Percentiles rank a stretch among this genome's conserved stretches.
Conservation (phyloP, 129 eudicot genomes). For the Oenanthe sinensis region DNA sequence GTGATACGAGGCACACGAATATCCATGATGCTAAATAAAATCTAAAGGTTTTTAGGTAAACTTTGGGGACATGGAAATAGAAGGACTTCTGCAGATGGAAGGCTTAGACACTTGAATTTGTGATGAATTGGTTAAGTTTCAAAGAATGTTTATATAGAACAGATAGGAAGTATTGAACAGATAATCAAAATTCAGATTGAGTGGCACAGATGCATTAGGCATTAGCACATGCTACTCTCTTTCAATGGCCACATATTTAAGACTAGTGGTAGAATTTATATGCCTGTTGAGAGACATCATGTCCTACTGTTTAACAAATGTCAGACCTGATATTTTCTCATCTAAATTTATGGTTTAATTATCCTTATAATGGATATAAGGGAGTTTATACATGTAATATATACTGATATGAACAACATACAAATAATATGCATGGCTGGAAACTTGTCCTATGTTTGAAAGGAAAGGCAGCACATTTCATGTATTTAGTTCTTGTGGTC, state of each 20-base stretch:
- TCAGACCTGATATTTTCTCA: neutral
- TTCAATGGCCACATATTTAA: neutral
- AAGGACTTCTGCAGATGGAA: neutral
- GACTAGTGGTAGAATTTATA: neutral
- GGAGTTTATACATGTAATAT: neutral
- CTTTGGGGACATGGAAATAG: neutral
- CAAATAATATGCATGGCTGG: neutral
- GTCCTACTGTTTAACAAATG: neutral
- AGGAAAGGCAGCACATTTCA: neutral
- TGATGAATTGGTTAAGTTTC: neutral
- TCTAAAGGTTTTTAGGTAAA: neutral
- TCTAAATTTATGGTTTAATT: too few species aligned
- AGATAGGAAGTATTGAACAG: neutral
- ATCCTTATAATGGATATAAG: neutral
- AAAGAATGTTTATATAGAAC: neutral
- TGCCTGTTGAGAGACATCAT: neutral
- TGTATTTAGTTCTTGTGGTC: neutral
- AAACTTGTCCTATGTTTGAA: neutral
- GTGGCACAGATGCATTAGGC: neutral
- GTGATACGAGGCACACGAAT: conserved; percentile 1
- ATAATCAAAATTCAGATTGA: neutral
- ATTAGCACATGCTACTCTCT: neutral
- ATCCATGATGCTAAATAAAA: neutral
- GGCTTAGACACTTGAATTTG: neutral
- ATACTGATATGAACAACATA: too few species aligned